These are phyloP conservation scores for Spencermartinsiella europaea DNA, from an alignment of 805 yeast genomes.

Conservation along the genomic window DNA sequence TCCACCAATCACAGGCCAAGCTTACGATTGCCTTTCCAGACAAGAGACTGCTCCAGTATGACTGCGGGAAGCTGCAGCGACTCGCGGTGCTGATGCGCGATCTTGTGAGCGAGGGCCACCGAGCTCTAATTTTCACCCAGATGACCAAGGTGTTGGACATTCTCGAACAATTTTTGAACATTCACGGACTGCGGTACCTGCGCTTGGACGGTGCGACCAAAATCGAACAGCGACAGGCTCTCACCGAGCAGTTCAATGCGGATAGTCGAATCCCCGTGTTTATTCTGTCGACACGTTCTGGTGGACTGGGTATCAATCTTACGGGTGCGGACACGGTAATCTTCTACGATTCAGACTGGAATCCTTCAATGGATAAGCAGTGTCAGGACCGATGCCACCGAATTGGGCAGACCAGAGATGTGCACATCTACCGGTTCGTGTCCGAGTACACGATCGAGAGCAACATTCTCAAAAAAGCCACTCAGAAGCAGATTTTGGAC, in stretches of 20 bases:
- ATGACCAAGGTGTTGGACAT: slow-evolving; percentile 96
- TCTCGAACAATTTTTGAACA: slow-evolving; percentile 85
- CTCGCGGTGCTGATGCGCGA: slow-evolving; percentile 71
- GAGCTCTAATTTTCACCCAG: slow-evolving; percentile 94
- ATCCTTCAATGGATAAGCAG: slow-evolving; percentile 99
- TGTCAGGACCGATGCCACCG: slow-evolving; percentile 99
- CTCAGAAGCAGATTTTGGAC: slow-evolving; percentile 89
- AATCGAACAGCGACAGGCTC: slow-evolving; percentile 90
- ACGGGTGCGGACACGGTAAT: slow-evolving; percentile 99
- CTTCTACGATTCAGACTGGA: slow-evolving; percentile 98
- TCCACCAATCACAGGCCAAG: slow-evolving; percentile 81
- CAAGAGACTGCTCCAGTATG: slow-evolving; percentile 83
- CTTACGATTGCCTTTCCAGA: slow-evolving; percentile 95
- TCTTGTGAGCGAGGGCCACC: slow-evolving; percentile 78
- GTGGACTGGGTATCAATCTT: slow-evolving; percentile 94
- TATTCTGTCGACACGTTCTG: slow-evolving; percentile 91
- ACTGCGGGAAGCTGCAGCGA: slow-evolving; percentile 93
- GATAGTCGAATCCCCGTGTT: slow-evolving; percentile 86
- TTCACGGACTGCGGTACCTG: slow-evolving; percentile 91
- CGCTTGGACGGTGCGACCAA: slow-evolving; percentile 96
- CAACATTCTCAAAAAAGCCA: slow-evolving; percentile 87
- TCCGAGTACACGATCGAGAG: slow-evolving; percentile 96
- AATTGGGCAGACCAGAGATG: slow-evolving; percentile 97
- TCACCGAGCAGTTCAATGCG: slow-evolving; percentile 88
- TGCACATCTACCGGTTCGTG: slow-evolving; percentile 92